Evolutionary conservation across 352 stramenopile genomes (phyloP).

Genomic region (Globisporangium abappressorium): DNA sequence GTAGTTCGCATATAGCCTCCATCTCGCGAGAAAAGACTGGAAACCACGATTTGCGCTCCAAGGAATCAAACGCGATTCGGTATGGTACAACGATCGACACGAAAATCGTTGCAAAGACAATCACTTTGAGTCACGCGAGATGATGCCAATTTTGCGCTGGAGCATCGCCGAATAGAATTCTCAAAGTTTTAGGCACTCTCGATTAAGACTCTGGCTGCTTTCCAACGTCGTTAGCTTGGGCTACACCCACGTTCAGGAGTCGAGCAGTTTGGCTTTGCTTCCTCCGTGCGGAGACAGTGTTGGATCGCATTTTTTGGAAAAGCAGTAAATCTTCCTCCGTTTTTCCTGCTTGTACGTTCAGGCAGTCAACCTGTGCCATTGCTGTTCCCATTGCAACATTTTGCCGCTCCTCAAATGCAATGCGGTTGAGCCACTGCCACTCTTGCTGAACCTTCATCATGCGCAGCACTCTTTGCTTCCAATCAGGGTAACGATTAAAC

Average conservation of each 20-base stretch:
- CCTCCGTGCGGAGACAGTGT: constrained; percentile 10
- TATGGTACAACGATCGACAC: constrained; percentile 41
- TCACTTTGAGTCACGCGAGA: constrained; percentile 36
- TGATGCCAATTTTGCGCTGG: constrained; percentile 33
- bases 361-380: constrained; percentile 29
- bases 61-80: constrained; percentile 37
- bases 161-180: constrained; percentile 26
- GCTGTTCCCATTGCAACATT: constrained; percentile 30
- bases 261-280: constrained; percentile 18
- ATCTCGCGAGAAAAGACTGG: constrained; percentile 28
- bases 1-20: constrained; percentile 40
- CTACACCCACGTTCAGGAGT: constrained; percentile 8
- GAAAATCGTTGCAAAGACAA: constrained; percentile 33
- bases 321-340: constrained; percentile 39
- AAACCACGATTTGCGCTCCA: constrained; percentile 23
- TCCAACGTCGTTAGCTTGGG: constrained; percentile 7
- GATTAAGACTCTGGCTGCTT: neutral
- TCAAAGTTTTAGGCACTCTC: constrained; percentile 20
- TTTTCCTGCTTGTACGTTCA: constrained; percentile 31
- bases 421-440: constrained; percentile 42
- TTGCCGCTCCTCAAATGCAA: constrained; percentile 38
- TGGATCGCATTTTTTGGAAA: constrained; percentile 31
- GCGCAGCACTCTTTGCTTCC: constrained; percentile 67
- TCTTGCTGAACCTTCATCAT: constrained; percentile 61
- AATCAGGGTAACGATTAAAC: constrained; percentile 65